Conservation (phyloP, 2,329 filamentous ascomycete species). For the Aspergillus clavatus region DNA sequence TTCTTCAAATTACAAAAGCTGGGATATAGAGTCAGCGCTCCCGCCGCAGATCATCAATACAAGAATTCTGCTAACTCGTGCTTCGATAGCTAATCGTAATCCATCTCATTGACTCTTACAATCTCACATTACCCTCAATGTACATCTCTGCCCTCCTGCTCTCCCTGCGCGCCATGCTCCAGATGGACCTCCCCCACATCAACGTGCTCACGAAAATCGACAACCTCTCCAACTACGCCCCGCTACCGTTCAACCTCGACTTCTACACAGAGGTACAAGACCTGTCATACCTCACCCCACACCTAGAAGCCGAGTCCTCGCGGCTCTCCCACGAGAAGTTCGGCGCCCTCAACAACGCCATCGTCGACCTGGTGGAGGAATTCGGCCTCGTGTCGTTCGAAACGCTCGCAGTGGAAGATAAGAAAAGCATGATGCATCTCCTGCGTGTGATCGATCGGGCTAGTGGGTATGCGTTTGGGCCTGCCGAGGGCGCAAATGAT, state of each 20-base stretch:
- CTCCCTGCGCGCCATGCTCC: conserved; percentile 91
- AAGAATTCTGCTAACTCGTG: conserved; percentile 3
- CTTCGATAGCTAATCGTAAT: conserved; percentile 73
- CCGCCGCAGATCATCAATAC: not conserved
- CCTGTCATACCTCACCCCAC: conserved; percentile 74
- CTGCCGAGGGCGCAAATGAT: conserved; percentile 87
- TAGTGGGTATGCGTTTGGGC: conserved; percentile 86
- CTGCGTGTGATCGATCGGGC: conserved; percentile 86
- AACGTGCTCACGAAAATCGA: conserved; percentile 98
- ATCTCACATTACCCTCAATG: conserved; percentile 84
- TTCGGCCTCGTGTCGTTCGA: conserved; percentile 90
- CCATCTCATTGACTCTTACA: conserved; percentile 90
- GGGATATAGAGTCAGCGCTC: conserved; percentile 72
- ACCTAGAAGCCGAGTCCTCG: conserved; percentile 73
- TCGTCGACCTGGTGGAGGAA: conserved; percentile 79
- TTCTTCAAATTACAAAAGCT: conserved; percentile 86
- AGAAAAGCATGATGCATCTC: conserved; percentile 91
- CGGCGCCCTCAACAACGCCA: conserved; percentile 74
- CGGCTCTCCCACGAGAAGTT: conserved; percentile 69
- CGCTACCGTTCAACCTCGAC: conserved; percentile 89
- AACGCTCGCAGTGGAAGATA: conserved; percentile 92
- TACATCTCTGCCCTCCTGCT: conserved; percentile 94
- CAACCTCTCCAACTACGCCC: conserved; percentile 77
- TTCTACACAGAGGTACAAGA: conserved; percentile 98
- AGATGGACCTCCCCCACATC: conserved; percentile 93